Conservation (phyloP, 2,329 filamentous ascomycete species). For the Botrytis elliptica region DNA sequence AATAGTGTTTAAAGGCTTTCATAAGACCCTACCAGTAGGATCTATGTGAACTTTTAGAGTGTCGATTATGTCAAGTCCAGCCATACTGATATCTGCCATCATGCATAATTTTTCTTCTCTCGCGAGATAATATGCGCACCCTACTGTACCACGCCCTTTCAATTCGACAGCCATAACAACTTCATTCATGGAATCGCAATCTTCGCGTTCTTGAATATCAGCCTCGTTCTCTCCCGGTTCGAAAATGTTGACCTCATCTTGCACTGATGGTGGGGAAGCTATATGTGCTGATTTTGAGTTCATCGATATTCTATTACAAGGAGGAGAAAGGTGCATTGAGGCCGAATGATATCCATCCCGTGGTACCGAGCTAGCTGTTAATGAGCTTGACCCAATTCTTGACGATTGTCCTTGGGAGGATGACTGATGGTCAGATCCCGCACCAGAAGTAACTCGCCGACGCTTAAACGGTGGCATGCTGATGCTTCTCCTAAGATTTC, state of each 20-base stretch:
- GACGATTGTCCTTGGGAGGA: slow-evolving; percentile 22
- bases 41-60: slow-evolving; percentile 55
- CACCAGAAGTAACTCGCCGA: slow-evolving; percentile 23
- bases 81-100: slow-evolving; percentile 72
- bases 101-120: slow-evolving; percentile 68
- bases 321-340: slow-evolving; percentile 24
- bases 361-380: slow-evolving; percentile 26
- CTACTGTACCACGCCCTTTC: slow-evolving; percentile 66
- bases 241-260: slow-evolving; percentile 24
- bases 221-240: slow-evolving; percentile 36
- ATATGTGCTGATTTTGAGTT: slow-evolving; percentile 22
- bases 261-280: slow-evolving; percentile 10
- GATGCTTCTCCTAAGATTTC: neutral
- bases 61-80: slow-evolving; percentile 67
- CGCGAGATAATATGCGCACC: slow-evolving; percentile 80
- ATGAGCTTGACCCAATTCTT: slow-evolving; percentile 26
- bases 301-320: slow-evolving; percentile 30
- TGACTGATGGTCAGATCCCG: slow-evolving; percentile 22
- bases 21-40: slow-evolving; percentile 44
- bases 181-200: slow-evolving; percentile 59
- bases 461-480: slow-evolving; percentile 32
- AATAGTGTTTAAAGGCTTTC: too few species aligned
- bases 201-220: slow-evolving; percentile 39
- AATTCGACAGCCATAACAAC: slow-evolving; percentile 79
- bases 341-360: slow-evolving; percentile 27